Evolutionary conservation across 2,329 filamentous ascomycete genomes (phyloP).

Genomic region (Monosporascus sp.): DNA sequence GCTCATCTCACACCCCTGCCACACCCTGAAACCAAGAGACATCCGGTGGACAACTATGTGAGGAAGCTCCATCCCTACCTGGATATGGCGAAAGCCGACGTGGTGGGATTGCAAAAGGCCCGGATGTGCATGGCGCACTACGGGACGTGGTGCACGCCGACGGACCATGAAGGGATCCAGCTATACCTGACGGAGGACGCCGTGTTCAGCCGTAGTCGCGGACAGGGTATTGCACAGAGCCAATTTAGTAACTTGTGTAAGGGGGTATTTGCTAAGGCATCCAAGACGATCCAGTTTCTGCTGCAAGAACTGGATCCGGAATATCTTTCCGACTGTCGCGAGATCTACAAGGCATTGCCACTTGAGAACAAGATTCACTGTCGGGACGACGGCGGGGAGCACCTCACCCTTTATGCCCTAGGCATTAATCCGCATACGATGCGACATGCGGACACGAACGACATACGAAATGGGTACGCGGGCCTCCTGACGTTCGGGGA

Average conservation of each 20-base stretch:
- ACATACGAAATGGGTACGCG: too few relatives aligned
- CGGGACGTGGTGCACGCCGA: not conserved
- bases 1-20: not conserved
- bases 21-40: not conserved
- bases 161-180: not conserved
- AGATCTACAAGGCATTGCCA: too few relatives aligned
- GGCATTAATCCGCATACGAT: too few relatives aligned
- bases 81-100: not conserved
- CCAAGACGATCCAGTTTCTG: not conserved
- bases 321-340: not conserved
- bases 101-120: not conserved
- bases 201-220: not conserved
- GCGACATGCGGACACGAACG: too few relatives aligned
- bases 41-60: not conserved
- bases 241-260: too few relatives aligned
- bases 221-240: too few relatives aligned
- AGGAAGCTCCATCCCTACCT: not conserved
- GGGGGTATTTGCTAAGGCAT: not conserved
- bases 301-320: not conserved
- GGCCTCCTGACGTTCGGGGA: too few relatives aligned
- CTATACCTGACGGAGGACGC: not conserved
- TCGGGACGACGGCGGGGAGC: too few relatives aligned
- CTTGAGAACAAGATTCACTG: too few relatives aligned
- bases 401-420: too few relatives aligned
- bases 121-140: not conserved